Base-by-base conservation (phyloP, 1,284 basidiomycete genomes). In the Erythrobasidium hasegawianum region DNA sequence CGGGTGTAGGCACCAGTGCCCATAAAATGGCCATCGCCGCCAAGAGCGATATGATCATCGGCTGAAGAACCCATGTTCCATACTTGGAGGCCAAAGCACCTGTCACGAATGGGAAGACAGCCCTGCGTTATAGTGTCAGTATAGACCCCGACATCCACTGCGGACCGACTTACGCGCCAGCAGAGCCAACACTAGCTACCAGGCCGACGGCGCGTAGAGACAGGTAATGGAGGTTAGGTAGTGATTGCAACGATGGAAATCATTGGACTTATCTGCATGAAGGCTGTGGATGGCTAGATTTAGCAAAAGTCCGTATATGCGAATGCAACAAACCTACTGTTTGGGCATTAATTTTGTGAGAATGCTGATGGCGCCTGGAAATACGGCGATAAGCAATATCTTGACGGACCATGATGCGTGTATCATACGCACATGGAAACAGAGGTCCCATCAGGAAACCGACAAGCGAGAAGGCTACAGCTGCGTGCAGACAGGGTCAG, bases 391-490 rank as follows among this genome's bases (percentile, higher is more conserved):
- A 10, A 50, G 47, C 13, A n/a, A n/a, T n/a, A n/a, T n/a, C n/a
- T n/a, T n/a, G n/a, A n/a, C n/a, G n/a, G n/a, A n/a, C n/a, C n/a
- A n/a, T n/a, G n/a, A n/a, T n/a, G n/a, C n/a, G n/a, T n/a, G n/a
- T n/a, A n/a, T n/a, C n/a, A n/a, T n/a, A 20, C 22, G 16, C 16
- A 53, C 26, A 53, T 53, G 50, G 22, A 16, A 22, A 53, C 26
- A 53, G 9, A 16, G 56, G 85, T 0, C 81, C 81, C 14, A 83
- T 67, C 27, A 84, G 72, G 26, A 85, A 69, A 18, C 84, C 85
- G 57, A 85, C 78, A 27, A 85, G 74, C 1, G 82, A 80, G 16
- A 86, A 80, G 2, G 84, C 82, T 3, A 85, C 76, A 1, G 83
- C 18, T 29, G 26, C 4, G n/a, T 5, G 14, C 16, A n/a, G 16